Percentiles rank a stretch among this genome's conserved stretches.
These are phyloP conservation scores for Gossypium aridum DNA, from an alignment of 441 rosid species.

Conservation along the genomic window DNA sequence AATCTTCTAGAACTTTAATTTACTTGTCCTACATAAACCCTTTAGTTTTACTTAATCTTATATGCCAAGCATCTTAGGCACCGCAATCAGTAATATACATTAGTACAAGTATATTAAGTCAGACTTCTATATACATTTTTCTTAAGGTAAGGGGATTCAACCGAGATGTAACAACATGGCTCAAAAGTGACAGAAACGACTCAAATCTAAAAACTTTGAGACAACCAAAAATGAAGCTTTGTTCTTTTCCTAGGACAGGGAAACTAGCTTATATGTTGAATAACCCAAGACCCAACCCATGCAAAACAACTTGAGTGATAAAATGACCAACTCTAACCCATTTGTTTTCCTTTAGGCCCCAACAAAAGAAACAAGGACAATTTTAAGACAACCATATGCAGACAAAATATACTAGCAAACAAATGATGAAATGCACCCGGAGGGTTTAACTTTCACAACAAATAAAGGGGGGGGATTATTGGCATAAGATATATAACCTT, in stretches of 20 bases:
- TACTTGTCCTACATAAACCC: neutral
- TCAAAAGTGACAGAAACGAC: neutral
- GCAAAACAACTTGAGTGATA: neutral
- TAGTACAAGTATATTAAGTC: neutral
- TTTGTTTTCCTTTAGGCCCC: neutral
- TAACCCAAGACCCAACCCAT: neutral
- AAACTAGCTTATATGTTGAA: neutral
- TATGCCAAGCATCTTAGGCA: neutral
- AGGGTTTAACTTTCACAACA: neutral
- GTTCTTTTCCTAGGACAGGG: neutral
- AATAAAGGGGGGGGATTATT: neutral
- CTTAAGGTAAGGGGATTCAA: neutral
- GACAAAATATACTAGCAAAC: neutral
- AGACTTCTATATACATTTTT: neutral
- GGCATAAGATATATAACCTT: slow-evolving; percentile 43
- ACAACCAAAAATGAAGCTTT: neutral
- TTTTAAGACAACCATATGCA: neutral
- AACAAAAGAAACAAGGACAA: slow-evolving; percentile 4
- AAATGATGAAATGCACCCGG: neutral
- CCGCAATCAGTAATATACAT: neutral
- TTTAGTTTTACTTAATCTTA: neutral
- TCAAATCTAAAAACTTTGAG: neutral
- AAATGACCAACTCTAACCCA: neutral
- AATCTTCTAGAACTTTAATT: neutral
- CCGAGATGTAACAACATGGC: neutral